phyloP scores from a whole-genome alignment of 2,329 filamentous ascomycete genomes.

The Emericellopsis atlantica region DNA sequence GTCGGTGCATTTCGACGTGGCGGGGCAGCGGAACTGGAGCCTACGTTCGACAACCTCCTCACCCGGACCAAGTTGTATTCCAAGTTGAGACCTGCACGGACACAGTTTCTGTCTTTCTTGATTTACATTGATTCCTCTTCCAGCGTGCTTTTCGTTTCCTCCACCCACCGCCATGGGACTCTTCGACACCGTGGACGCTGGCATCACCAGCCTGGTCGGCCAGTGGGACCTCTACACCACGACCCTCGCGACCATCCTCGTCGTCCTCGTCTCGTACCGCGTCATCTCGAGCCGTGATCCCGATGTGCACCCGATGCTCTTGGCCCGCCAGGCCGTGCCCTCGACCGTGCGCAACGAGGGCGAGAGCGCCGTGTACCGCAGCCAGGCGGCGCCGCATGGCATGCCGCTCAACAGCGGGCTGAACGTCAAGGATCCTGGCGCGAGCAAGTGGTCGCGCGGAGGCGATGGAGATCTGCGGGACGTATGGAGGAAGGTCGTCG shows the following conservation, averaged over 20 bases:
- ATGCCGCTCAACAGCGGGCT: slow-evolving; percentile 67
- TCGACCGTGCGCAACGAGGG: slow-evolving; percentile 71
- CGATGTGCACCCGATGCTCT: slow-evolving; percentile 82
- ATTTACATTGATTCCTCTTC: too few relatives aligned
- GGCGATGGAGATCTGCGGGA: slow-evolving; percentile 84
- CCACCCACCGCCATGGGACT: slow-evolving; percentile 20
- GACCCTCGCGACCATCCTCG: slow-evolving; percentile 49
- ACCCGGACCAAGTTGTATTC: too few relatives aligned
- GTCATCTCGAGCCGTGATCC: slow-evolving; percentile 64
- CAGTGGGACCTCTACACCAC: slow-evolving; percentile 80
- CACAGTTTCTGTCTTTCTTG: too few relatives aligned
- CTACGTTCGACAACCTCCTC: too few relatives aligned
- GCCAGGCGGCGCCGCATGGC: slow-evolving; percentile 74
- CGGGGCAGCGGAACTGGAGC: too few relatives aligned
- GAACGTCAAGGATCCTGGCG: slow-evolving; percentile 68
- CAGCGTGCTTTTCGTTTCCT: too few relatives aligned
- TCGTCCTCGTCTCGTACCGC: slow-evolving; percentile 57
- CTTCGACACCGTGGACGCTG: slow-evolving; percentile 55
- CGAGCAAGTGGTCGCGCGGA: slow-evolving; percentile 72
- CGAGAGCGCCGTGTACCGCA: slow-evolving; percentile 76
- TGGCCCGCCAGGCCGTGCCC: slow-evolving; percentile 70
- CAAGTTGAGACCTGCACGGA: too few relatives aligned
- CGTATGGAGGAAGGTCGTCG: slow-evolving; percentile 67
- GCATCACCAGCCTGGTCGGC: slow-evolving; percentile 54
- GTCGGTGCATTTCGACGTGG: too few relatives aligned